phyloP scores from a whole-genome alignment of 176 grass and related monocot genomes.

The Triticum timopheevii region DNA sequence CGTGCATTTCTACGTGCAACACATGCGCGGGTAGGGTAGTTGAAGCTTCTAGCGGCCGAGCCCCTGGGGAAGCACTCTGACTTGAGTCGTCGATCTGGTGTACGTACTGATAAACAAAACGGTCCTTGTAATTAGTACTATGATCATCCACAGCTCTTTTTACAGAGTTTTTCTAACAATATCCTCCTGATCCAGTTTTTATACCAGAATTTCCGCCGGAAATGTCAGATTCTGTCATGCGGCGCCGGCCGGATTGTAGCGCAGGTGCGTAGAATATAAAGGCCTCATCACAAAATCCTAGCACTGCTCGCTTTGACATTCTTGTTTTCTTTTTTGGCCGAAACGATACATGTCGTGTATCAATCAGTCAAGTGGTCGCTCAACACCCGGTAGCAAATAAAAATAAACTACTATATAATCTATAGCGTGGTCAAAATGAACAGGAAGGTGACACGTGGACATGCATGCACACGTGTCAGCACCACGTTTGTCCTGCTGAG shows the following conservation, averaged over 20 bases:
- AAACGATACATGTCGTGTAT: background rate
- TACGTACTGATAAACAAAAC: background rate
- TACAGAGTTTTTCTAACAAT: background rate
- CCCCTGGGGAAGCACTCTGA: background rate
- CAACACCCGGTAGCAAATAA: background rate
- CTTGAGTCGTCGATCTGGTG: background rate
- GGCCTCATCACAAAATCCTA: background rate
- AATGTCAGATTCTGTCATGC: background rate
- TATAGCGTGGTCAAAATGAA: background rate
- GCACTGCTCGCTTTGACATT: constrained; percentile 7
- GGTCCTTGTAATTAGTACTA: background rate
- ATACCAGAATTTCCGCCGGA: background rate
- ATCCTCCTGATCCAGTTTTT: background rate
- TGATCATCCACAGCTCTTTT: background rate
- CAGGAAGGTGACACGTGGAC: background rate
- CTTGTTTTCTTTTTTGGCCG: background rate
- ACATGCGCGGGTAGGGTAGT: too few relatives aligned
- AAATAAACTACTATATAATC: background rate
- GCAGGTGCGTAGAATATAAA: background rate
- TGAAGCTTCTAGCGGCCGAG: background rate
- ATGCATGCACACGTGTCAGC: background rate
- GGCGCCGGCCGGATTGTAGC: background rate
- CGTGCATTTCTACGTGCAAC: background rate
- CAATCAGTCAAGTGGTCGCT: background rate
- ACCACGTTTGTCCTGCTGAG: background rate